phyloP scores from a whole-genome alignment of 1,284 basidiomycete species.

The Retiboletus flavoniger region DNA sequence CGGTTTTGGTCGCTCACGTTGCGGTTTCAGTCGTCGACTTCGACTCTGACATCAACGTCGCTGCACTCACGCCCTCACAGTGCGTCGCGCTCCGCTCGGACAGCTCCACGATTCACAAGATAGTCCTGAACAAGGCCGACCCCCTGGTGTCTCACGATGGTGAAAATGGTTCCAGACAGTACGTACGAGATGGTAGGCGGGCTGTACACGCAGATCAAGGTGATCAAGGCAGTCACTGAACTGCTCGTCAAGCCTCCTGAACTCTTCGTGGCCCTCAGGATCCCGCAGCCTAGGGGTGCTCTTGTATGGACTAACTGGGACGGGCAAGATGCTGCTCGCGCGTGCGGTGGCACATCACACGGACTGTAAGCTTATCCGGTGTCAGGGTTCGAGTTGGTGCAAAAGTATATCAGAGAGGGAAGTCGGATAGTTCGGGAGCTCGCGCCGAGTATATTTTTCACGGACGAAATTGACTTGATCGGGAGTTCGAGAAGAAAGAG shows the following conservation, averaged over 20 bases:
- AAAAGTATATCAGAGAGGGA: constrained; percentile 68
- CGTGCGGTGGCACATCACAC: constrained; percentile 79
- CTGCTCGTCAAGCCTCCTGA: too few species aligned
- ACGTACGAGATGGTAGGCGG: constrained; percentile 60
- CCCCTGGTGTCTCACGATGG: constrained; percentile 99
- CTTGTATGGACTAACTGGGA: constrained; percentile 95
- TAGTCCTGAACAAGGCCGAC: constrained; percentile 78
- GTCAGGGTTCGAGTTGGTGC: constrained; percentile 73
- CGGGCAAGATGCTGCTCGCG: constrained; percentile 74
- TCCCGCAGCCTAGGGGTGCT: constrained; percentile 95
- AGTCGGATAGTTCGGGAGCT: constrained; percentile 91
- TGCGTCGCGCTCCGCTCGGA: constrained; percentile 78
- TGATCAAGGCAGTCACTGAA: constrained; percentile 51
- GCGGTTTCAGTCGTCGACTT: constrained; percentile 31
- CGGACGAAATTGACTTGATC: too few species aligned
- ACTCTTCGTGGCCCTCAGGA: constrained; percentile 59
- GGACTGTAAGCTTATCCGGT: constrained; percentile 97
- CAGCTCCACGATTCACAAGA: too few species aligned
- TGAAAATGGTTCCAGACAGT: constrained; percentile 94
- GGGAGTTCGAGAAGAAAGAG: too few species aligned
- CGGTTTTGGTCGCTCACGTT: not conserved
- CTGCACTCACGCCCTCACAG: constrained; percentile 79
- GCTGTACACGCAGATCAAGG: constrained; percentile 93
- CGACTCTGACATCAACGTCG: constrained; percentile 74
- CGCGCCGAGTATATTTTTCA: too few species aligned